Percentiles rank a stretch among this genome's conserved stretches.
phyloP scores from a whole-genome alignment of 768 basidiomycete genomes.

The Hypholoma sublateritium region DNA sequence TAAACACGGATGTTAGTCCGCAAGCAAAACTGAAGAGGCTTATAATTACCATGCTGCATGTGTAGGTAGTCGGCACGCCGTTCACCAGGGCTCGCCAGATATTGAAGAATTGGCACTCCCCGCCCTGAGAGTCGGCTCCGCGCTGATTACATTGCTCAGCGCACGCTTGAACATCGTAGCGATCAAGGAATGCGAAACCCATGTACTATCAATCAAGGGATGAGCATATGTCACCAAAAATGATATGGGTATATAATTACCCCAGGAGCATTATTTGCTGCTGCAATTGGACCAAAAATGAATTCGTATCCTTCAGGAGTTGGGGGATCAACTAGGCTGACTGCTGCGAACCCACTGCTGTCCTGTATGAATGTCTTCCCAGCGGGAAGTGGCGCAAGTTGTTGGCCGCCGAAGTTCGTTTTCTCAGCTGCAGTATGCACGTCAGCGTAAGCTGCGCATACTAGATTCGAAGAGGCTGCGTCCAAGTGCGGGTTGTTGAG shows the following conservation, averaged over 20 bases:
- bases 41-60: constrained; percentile 46
- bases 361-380: constrained; percentile 39
- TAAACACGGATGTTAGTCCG: constrained; percentile 12
- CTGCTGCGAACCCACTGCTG: constrained; percentile 13
- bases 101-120: constrained; percentile 50
- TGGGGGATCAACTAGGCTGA: not conserved
- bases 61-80: constrained; percentile 45
- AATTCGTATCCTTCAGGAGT: constrained; percentile 5
- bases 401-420: constrained; percentile 41
- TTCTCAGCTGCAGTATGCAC: constrained; percentile 41
- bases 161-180: constrained; percentile 46
- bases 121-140: constrained; percentile 38
- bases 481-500: constrained; percentile 41
- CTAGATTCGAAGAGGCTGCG: constrained; percentile 42
- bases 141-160: constrained; percentile 43
- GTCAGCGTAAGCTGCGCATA: constrained; percentile 43
- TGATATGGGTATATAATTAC: not conserved
- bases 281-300: constrained; percentile 2
- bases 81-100: constrained; percentile 51
- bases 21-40: not conserved
- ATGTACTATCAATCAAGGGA: constrained; percentile 37
- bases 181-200: constrained; percentile 48
- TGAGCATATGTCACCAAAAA: not conserved
- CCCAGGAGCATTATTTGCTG: constrained; percentile 3
- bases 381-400: constrained; percentile 28